phyloP scores from a whole-genome alignment of 768 basidiomycete species.

The Russula lepida region DNA sequence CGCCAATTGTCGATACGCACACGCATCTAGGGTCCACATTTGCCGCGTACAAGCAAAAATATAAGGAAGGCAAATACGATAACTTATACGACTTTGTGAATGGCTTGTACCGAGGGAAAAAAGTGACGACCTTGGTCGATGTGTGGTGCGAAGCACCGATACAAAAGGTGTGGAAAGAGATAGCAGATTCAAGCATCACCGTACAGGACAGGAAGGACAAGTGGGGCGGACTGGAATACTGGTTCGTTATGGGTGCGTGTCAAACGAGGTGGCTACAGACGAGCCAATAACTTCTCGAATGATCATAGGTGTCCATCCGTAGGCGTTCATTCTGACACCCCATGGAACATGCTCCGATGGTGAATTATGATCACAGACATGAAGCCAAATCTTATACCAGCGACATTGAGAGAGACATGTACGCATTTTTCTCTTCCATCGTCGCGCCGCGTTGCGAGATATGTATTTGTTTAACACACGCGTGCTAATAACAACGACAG shows the following conservation, averaged over 20 bases:
- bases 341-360: neutral
- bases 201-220: constrained; percentile 37
- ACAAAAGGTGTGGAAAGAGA: constrained; percentile 50
- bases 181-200: constrained; percentile 62
- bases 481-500: constrained; percentile 29
- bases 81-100: constrained; percentile 64
- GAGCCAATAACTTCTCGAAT: neutral
- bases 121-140: constrained; percentile 64
- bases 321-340: constrained; percentile 27
- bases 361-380: constrained; percentile 39
- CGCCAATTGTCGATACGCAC: constrained; percentile 71
- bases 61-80: constrained; percentile 44
- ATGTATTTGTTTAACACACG: neutral
- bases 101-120: constrained; percentile 47
- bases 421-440: constrained; percentile 22
- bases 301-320: constrained; percentile 62
- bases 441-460: neutral
- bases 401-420: constrained; percentile 62
- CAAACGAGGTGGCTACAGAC: neutral
- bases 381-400: constrained; percentile 64
- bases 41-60: constrained; percentile 50
- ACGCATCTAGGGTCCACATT: constrained; percentile 77
- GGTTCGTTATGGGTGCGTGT: constrained; percentile 68
- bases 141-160: constrained; percentile 87
- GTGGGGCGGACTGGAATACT: constrained; percentile 70